Evolutionary conservation across 352 stramenopile genomes (phyloP).

Genomic region (Phytophthora foliorum): DNA sequence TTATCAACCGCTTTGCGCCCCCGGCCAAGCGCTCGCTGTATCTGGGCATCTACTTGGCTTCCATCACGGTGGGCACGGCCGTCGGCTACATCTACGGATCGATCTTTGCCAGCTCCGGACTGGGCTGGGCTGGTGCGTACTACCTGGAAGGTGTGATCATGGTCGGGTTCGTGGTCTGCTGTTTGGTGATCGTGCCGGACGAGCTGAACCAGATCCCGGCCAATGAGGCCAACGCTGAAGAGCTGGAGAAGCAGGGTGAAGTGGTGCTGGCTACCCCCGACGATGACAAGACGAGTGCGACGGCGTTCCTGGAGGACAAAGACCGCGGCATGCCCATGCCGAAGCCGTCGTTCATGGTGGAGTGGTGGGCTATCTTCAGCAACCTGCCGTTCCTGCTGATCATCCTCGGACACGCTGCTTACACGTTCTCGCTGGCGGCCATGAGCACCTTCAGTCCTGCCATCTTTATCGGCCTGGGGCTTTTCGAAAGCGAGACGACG

Average conservation of each 20-base stretch:
- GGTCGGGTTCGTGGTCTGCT: slow-evolving; percentile 75
- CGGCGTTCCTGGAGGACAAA: slow-evolving; percentile 43
- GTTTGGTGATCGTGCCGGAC: slow-evolving; percentile 64
- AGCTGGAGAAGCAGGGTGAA: slow-evolving; percentile 28
- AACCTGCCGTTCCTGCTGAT: slow-evolving; percentile 83
- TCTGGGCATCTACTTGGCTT: slow-evolving; percentile 94
- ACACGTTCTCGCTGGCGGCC: slow-evolving; percentile 89
- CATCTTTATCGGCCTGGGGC: slow-evolving; percentile 91
- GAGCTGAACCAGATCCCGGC: slow-evolving; percentile 65
- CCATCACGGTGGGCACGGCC: slow-evolving; percentile 92
- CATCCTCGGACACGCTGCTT: slow-evolving; percentile 85
- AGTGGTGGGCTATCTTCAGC: slow-evolving; percentile 78
- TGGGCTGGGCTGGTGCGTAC: slow-evolving; percentile 88
- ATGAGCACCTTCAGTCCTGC: slow-evolving; percentile 89
- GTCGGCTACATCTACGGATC: slow-evolving; percentile 93
- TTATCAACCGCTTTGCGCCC: slow-evolving; percentile 93
- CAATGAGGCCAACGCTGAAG: slow-evolving; percentile 35
- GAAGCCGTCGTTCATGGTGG: slow-evolving; percentile 55
- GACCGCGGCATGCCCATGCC: slow-evolving; percentile 11
- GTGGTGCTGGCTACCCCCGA: slow-evolving; percentile 24
- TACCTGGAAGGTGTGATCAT: slow-evolving; percentile 90
- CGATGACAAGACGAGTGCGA: slow-evolving; percentile 33
- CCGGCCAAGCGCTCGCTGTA: slow-evolving; percentile 81
- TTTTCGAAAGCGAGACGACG: slow-evolving; percentile 88
- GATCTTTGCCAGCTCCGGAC: slow-evolving; percentile 57